A percentile compares a stretch with the other conserved stretches of the same genome.
These are phyloP conservation scores for Cadophora sp. DNA, from an alignment of 2,329 filamentous ascomycete species.

Conservation along the genomic window DNA sequence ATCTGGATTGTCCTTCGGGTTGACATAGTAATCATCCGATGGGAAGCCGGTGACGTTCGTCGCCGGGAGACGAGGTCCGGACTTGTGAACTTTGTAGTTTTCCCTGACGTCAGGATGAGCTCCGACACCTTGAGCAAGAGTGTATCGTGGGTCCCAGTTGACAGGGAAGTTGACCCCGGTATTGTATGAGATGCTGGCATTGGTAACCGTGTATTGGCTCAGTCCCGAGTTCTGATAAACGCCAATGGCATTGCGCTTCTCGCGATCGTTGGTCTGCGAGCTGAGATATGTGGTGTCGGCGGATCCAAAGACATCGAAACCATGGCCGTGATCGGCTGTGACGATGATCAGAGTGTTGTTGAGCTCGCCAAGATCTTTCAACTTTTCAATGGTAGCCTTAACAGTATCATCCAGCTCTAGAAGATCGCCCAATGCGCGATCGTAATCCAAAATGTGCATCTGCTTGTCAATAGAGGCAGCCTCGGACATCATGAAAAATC, in stretches of 20 bases:
- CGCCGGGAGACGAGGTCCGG: constrained; percentile 68
- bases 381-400: constrained; percentile 74
- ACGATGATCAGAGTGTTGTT: constrained; percentile 82
- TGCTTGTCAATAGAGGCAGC: constrained; percentile 88
- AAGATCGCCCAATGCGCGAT: constrained; percentile 83
- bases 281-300: constrained; percentile 81
- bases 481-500: constrained; percentile 89
- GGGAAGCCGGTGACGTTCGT: constrained; percentile 57
- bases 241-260: constrained; percentile 78
- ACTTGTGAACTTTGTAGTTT: constrained; percentile 74
- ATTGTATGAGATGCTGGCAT: constrained; percentile 67
- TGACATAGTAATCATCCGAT: constrained; percentile 67
- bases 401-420: constrained; percentile 87
- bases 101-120: constrained; percentile 79
- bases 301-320: constrained; percentile 84
- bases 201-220: constrained; percentile 73
- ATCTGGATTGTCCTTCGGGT: constrained; percentile 67
- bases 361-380: constrained; percentile 68
- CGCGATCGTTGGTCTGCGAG: constrained; percentile 67
- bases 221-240: constrained; percentile 76
- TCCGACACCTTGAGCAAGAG: constrained; percentile 74
- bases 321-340: constrained; percentile 88
- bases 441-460: constrained; percentile 87
- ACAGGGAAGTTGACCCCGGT: constrained; percentile 79
- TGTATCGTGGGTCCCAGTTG: constrained; percentile 87